phyloP scores from a whole-genome alignment of 495 filamentous ascomycete species.

The Xylaria sp. region DNA sequence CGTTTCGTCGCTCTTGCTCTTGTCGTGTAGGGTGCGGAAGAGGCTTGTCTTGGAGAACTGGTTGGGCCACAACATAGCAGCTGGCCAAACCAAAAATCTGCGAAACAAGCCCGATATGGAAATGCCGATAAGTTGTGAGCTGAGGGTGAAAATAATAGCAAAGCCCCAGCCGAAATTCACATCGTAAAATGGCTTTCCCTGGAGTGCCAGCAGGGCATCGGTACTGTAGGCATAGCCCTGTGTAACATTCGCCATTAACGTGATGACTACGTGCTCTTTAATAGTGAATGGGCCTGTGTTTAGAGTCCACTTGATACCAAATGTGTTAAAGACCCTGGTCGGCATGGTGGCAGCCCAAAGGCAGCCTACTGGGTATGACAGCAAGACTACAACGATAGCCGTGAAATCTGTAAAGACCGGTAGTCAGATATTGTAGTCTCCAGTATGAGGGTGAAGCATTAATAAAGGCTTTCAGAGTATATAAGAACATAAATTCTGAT shows the following conservation, averaged over 20 bases:
- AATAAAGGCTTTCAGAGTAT: neutral
- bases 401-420: conserved; percentile 47
- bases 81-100: conserved; percentile 64
- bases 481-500: neutral
- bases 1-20: conserved; percentile 55
- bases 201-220: conserved; percentile 62
- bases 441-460: neutral
- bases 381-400: conserved; percentile 63
- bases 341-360: conserved; percentile 63
- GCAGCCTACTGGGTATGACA: conserved; percentile 64
- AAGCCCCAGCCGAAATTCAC: conserved; percentile 67
- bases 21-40: conserved; percentile 68
- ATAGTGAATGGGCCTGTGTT: conserved; percentile 70
- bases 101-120: conserved; percentile 68
- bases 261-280: conserved; percentile 69
- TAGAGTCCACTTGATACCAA: conserved; percentile 57
- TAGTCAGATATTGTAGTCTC: neutral
- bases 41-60: conserved; percentile 65
- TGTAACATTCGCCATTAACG: conserved; percentile 60
- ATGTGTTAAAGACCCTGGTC: conserved; percentile 54
- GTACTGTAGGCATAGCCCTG: conserved; percentile 59
- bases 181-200: conserved; percentile 60
- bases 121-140: conserved; percentile 71
- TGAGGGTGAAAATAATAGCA: conserved; percentile 64
- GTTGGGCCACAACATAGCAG: conserved; percentile 70